Base-by-base conservation (phyloP, 73 alveolate genomes). In the Paraurostyla sp. region DNA sequence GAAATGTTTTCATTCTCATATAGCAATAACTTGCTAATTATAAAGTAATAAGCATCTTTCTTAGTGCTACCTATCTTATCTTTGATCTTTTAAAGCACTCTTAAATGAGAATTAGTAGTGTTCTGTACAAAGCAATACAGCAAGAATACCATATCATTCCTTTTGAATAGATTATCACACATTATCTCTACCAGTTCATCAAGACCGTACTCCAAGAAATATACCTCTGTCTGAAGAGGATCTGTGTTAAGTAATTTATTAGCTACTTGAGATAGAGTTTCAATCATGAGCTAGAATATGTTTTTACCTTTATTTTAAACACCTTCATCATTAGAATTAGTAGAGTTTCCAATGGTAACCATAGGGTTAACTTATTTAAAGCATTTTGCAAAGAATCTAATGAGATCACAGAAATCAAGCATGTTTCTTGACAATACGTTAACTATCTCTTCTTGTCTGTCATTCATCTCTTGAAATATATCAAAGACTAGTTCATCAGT, bases 91-190 rank as follows among this genome's bases (percentile, higher is more conserved):
- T 42, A 25, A 11, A 89, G 62, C 76, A 89, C 91, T 62, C 94
- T 80, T 9, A 80, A 76, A 73, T 89, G 94, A 0, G 94, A 89
- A 43, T 89, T 89, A 29, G 73, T 46, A 6, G 94, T 89, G 56
- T 89, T 81, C 25, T 87, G 54, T 23, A 65, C 88, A 48, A 89
- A 89, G 87, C 94, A 89, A 49, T 89, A 89, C n/a, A 89, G 80
- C n/a, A 89, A 50, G 41, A 51, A 62, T 29, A 52, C 54, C 94
- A 89, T 89, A 22, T 89, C 94, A 50, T 89, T 89, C 51, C 94
- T 89, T 52, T 76, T 89, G 62, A 89, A 89, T 1, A 81, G 43
- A 40, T 89, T 89, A 60, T 41, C 71, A 13, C n/a, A 42, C 78
- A 89, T 68, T 23, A 89, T 80, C 18, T 63, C 88, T 20, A 76